Evolutionary conservation across 768 basidiomycete genomes (phyloP).

Genomic region (Collybiopsis luxurians): DNA sequence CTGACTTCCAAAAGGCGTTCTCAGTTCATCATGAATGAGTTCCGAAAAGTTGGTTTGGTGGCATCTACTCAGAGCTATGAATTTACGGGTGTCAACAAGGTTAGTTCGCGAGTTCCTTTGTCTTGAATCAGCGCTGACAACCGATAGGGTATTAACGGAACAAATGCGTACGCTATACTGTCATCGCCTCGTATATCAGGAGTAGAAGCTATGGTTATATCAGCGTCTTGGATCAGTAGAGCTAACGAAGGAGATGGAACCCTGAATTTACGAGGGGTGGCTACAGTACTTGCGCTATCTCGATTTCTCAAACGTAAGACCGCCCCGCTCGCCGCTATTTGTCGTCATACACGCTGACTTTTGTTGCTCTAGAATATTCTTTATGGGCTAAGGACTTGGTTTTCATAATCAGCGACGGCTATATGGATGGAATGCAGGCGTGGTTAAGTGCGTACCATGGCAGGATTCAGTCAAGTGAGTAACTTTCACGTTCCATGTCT

Average conservation of each 20-base stretch:
- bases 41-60: constrained; percentile 71
- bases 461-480: constrained; percentile 56
- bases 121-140: constrained; percentile 3
- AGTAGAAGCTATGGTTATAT: constrained; percentile 87
- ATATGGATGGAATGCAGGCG: constrained; percentile 90
- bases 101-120: constrained; percentile 28
- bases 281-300: constrained; percentile 84
- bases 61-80: constrained; percentile 68
- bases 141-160: constrained; percentile 54
- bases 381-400: constrained; percentile 95
- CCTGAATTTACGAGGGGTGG: constrained; percentile 82
- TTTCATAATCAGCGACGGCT: constrained; percentile 85
- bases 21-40: constrained; percentile 55
- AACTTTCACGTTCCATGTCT: neutral
- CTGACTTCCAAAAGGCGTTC: constrained; percentile 53
- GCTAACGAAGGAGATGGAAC: constrained; percentile 53
- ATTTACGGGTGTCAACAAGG: constrained; percentile 50
- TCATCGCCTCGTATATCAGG: constrained; percentile 90
- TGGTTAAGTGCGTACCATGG: constrained; percentile 88
- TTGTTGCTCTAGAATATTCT: constrained; percentile 59
- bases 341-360: constrained; percentile 6
- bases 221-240: constrained; percentile 85
- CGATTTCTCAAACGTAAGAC: constrained; percentile 74
- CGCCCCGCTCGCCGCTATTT: neutral
- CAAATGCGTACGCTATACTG: constrained; percentile 81